These are phyloP conservation scores for Nemania diffusa DNA, from an alignment of 2,329 filamentous ascomycete species.

Conservation along the genomic window DNA sequence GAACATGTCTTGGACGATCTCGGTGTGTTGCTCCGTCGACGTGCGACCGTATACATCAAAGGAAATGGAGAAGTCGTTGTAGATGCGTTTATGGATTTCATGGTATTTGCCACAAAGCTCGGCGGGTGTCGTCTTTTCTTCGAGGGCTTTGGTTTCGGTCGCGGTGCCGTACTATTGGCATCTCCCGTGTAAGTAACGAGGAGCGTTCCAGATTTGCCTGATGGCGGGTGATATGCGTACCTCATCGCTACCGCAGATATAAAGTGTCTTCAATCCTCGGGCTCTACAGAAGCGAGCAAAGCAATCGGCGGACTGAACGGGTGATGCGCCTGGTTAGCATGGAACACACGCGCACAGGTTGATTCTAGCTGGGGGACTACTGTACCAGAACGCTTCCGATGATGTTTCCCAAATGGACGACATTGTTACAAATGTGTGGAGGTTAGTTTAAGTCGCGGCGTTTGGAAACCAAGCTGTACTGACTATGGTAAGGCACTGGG, in stretches of 20 bases:
- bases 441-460: constrained; percentile 11
- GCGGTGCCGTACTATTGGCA: constrained; percentile 81
- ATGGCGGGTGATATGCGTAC: constrained; percentile 14
- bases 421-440: constrained; percentile 65
- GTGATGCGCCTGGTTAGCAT: constrained; percentile 4
- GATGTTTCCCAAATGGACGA: constrained; percentile 88
- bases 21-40: constrained; percentile 85
- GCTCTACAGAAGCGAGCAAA: constrained; percentile 85
- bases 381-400: constrained; percentile 78
- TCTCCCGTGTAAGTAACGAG: background rate
- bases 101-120: constrained; percentile 94
- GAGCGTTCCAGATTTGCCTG: background rate
- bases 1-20: constrained; percentile 94
- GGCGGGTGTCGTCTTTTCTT: constrained; percentile 83
- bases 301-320: constrained; percentile 74
- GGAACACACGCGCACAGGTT: background rate
- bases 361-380: background rate
- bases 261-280: constrained; percentile 81
- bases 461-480: background rate
- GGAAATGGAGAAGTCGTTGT: constrained; percentile 94
- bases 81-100: constrained; percentile 87
- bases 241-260: constrained; percentile 89
- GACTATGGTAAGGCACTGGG: constrained; percentile 24
- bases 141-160: constrained; percentile 93
- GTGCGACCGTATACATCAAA: constrained; percentile 97